Evolutionary conservation across 345 rosid species (phyloP).

Genomic region (Zanthoxylum bungeanum): DNA sequence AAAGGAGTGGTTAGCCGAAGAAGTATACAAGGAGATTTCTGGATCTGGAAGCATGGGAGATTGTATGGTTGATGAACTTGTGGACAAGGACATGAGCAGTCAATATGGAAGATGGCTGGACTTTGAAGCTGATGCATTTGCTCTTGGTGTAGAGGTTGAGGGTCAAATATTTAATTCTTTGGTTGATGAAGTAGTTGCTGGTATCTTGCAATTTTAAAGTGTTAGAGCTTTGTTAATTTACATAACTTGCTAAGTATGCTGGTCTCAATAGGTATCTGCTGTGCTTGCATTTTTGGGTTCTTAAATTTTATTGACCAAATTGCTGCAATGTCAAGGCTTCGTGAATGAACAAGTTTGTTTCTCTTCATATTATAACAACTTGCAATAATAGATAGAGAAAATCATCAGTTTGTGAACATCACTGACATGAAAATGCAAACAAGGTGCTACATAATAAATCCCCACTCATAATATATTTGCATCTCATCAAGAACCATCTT

Average conservation of each 20-base stretch:
- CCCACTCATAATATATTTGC: neutral
- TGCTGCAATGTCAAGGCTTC: slow-evolving; percentile 1
- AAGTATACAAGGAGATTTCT: slow-evolving; percentile 66
- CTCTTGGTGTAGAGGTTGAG: slow-evolving; percentile 58
- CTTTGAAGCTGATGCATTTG: slow-evolving; percentile 64
- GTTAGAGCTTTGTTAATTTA: neutral
- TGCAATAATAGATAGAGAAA: neutral
- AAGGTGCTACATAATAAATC: neutral
- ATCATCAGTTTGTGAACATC: too few species aligned
- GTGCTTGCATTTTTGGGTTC: slow-evolving; percentile 4
- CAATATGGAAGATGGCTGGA: slow-evolving; percentile 79
- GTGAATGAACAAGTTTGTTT: slow-evolving; percentile 1
- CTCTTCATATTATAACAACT: neutral
- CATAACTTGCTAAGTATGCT: too few species aligned
- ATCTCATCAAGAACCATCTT: too few species aligned
- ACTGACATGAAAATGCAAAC: too few species aligned
- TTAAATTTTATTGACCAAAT: neutral
- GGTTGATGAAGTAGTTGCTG: slow-evolving; percentile 63
- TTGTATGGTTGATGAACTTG: slow-evolving; percentile 88
- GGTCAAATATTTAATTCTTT: slow-evolving; percentile 48
- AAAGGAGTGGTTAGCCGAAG: slow-evolving; percentile 59
- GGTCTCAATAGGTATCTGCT: neutral
- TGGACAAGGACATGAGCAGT: slow-evolving; percentile 86
- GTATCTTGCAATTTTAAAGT: slow-evolving; percentile 29
- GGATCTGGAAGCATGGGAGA: slow-evolving; percentile 67